Evolutionary conservation across 139 green algal genomes (phyloP).

Genomic region (Coelastrella sp.): DNA sequence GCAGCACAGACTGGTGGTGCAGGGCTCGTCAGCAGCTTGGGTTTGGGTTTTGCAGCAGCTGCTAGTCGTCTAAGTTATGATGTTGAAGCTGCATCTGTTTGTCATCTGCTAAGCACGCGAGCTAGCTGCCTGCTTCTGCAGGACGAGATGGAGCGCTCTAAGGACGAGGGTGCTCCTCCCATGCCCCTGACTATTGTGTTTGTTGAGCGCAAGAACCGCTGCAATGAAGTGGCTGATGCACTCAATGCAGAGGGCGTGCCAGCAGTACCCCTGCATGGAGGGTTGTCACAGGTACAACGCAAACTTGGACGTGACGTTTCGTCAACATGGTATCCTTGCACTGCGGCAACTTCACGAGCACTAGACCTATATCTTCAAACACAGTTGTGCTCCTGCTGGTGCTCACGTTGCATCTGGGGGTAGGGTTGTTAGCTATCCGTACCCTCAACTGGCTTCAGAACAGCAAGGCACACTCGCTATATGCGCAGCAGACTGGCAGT

Average conservation of each 20-base stretch:
- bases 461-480: no score
- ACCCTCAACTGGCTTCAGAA: no score
- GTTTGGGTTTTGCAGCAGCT: no score
- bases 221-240: slow-evolving; percentile 85
- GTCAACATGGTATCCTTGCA: background rate
- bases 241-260: slow-evolving; percentile 75
- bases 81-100: background rate
- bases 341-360: background rate
- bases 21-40: no score
- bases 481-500: no score
- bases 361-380: no score
- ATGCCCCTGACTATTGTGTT: slow-evolving; percentile 92
- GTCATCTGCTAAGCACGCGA: background rate
- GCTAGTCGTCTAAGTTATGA: background rate
- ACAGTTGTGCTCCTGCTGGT: no score
- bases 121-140: background rate
- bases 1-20: no score
- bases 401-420: no score
- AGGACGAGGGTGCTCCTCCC: slow-evolving; percentile 57
- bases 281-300: slow-evolving; percentile 67
- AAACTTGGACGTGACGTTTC: no score
- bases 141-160: slow-evolving; percentile 63
- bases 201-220: slow-evolving; percentile 87
- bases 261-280: slow-evolving; percentile 84
- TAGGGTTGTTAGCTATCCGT: no score